Evolutionary conservation across 2,329 filamentous ascomycete genomes (phyloP).

Genomic region (Colletotrichum somersetense): DNA sequence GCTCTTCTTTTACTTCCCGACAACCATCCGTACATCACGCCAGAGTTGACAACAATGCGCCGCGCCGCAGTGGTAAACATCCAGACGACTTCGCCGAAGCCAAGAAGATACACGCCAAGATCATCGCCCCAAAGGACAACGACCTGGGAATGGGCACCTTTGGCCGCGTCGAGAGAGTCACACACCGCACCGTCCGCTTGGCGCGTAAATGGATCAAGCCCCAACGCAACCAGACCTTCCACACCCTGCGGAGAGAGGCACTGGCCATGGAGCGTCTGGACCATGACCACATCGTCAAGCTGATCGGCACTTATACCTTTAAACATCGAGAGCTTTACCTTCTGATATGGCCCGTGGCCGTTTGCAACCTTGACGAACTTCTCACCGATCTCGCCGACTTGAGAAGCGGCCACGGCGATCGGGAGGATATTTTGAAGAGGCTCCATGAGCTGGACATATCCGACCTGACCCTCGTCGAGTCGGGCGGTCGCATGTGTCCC

Average conservation of each 20-base stretch:
- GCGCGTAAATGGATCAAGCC: constrained; percentile 59
- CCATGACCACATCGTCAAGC: constrained; percentile 61
- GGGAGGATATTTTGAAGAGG: constrained; percentile 56
- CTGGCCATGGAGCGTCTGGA: constrained; percentile 61
- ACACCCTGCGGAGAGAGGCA: constrained; percentile 59
- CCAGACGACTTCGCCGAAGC: constrained; percentile 46
- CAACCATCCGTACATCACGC: neutral
- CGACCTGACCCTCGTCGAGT: constrained; percentile 53
- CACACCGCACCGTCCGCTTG: constrained; percentile 56
- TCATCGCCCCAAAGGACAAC: constrained; percentile 45
- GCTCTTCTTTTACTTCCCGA: neutral
- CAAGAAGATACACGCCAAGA: constrained; percentile 47
- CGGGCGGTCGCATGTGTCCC: constrained; percentile 39
- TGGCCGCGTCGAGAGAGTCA: constrained; percentile 60
- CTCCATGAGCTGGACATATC: constrained; percentile 55
- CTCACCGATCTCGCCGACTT: constrained; percentile 59
- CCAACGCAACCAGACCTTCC: constrained; percentile 53
- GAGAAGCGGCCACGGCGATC: constrained; percentile 53
- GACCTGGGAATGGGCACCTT: constrained; percentile 59
- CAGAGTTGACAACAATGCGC: neutral
- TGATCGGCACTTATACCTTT: constrained; percentile 61
- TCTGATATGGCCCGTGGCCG: constrained; percentile 61
- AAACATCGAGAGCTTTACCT: constrained; percentile 57
- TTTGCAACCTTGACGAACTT: constrained; percentile 59
- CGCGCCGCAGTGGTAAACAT: constrained; percentile 47